These are phyloP conservation scores for Austroboletus festivus DNA, from an alignment of 768 basidiomycete species.

Conservation along the genomic window DNA sequence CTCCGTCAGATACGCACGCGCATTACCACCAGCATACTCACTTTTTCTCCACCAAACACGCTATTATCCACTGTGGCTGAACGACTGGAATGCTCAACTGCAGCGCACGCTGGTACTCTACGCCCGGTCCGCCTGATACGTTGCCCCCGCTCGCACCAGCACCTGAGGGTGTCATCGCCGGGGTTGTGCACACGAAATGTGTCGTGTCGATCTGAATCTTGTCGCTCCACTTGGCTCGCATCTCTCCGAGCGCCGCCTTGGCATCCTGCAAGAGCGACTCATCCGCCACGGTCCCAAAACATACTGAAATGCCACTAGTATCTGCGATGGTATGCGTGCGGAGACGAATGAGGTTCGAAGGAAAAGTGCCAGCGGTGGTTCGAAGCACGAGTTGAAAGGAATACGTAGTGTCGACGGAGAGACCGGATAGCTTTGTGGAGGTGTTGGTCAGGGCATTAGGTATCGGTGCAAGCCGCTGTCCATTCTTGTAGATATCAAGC, in stretches of 20 bases:
- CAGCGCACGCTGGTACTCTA: slow-evolving; percentile 92
- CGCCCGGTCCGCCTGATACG: slow-evolving; percentile 60
- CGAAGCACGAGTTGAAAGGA: slow-evolving; percentile 92
- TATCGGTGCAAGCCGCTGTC: slow-evolving; percentile 82
- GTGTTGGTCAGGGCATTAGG: slow-evolving; percentile 81
- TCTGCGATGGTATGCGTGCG: slow-evolving; percentile 94
- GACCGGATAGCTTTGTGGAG: slow-evolving; percentile 81
- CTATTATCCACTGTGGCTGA: slow-evolving; percentile 91
- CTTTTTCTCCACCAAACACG: slow-evolving; percentile 84
- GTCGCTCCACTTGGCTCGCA: slow-evolving; percentile 89
- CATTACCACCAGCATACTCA: slow-evolving; percentile 33
- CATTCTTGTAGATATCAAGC: slow-evolving; percentile 91
- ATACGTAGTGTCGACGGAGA: slow-evolving; percentile 82
- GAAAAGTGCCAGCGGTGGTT: slow-evolving; percentile 88
- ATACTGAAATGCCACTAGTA: slow-evolving; percentile 91
- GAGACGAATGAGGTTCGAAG: slow-evolving; percentile 78
- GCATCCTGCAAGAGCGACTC: slow-evolving; percentile 72
- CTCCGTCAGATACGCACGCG: background rate
- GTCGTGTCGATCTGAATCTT: slow-evolving; percentile 97
- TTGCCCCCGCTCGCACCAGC: slow-evolving; percentile 53
- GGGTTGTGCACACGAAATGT: slow-evolving; percentile 95
- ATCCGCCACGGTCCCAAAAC: slow-evolving; percentile 90
- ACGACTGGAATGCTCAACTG: slow-evolving; percentile 94
- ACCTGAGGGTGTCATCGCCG: slow-evolving; percentile 62
- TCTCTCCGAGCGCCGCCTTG: slow-evolving; percentile 74